These are phyloP conservation scores for Colletotrichum sp. DNA, from an alignment of 2,329 filamentous ascomycete genomes.

Conservation along the genomic window DNA sequence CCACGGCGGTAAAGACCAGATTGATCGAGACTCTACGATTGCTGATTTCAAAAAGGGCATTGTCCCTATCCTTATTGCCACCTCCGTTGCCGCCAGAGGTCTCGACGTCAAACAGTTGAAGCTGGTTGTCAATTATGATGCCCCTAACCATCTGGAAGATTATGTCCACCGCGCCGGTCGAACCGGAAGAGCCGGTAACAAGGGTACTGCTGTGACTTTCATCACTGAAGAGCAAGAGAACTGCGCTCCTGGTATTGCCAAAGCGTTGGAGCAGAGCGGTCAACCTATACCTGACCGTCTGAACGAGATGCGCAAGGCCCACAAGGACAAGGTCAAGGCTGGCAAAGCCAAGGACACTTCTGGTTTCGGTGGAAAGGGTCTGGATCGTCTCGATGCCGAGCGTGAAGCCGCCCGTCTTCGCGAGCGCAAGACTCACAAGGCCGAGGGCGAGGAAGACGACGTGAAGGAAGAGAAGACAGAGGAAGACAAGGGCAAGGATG, in stretches of 20 bases:
- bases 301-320: constrained; percentile 70
- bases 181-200: constrained; percentile 93
- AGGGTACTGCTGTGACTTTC: constrained; percentile 92
- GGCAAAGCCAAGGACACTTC: constrained; percentile 89
- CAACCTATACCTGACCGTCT: constrained; percentile 78
- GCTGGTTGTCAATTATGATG: constrained; percentile 94
- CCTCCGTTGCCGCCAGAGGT: constrained; percentile 92
- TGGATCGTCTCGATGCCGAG: constrained; percentile 90
- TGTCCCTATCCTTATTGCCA: constrained; percentile 89
- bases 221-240: constrained; percentile 91
- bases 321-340: constrained; percentile 88
- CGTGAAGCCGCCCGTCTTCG: constrained; percentile 85
- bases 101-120: constrained; percentile 96
- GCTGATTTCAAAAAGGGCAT: constrained; percentile 92
- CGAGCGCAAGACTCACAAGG: constrained; percentile 88
- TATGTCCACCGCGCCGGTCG: constrained; percentile 95
- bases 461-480: constrained; percentile 76
- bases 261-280: constrained; percentile 90
- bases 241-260: constrained; percentile 85
- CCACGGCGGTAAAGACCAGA: constrained; percentile 91
- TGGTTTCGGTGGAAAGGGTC: constrained; percentile 93
- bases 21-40: constrained; percentile 91
- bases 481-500: constrained; percentile 73
- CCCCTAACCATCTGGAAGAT: constrained; percentile 92
- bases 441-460: constrained; percentile 83